These are phyloP conservation scores for Trametes gibbosa DNA, from an alignment of 768 basidiomycete genomes.

Conservation along the genomic window DNA sequence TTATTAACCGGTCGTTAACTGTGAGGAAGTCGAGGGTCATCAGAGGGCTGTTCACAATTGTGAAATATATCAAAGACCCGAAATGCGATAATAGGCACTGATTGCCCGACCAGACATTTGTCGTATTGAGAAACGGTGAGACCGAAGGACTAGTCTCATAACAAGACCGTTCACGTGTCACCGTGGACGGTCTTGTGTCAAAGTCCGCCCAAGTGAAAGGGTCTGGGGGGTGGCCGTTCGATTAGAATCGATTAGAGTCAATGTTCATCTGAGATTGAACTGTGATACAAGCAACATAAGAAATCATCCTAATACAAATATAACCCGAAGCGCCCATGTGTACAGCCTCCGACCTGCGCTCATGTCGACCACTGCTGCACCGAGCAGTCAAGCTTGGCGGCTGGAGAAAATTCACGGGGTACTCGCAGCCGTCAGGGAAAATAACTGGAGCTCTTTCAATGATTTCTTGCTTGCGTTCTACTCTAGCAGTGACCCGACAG, in stretches of 20 bases:
- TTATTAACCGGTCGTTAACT: too few species aligned
- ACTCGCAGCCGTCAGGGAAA: background rate
- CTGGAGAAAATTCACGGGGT: background rate
- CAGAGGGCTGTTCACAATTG: too few species aligned
- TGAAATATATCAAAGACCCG: too few species aligned
- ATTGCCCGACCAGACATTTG: too few species aligned
- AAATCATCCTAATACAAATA: too few species aligned
- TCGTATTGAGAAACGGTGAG: too few species aligned
- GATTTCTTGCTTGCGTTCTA: background rate
- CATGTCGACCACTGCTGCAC: background rate
- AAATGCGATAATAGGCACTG: too few species aligned
- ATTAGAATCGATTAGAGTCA: background rate
- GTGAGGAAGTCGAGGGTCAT: too few species aligned
- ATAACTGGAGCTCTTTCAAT: background rate
- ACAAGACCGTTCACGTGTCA: background rate
- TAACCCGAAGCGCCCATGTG: too few species aligned
- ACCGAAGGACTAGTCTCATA: too few species aligned
- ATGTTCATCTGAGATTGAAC: background rate
- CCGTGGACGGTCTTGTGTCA: background rate
- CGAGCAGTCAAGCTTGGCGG: background rate
- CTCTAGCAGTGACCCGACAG: background rate
- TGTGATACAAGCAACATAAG: too few species aligned
- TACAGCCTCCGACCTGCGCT: too few species aligned
- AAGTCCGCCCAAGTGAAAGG: background rate
- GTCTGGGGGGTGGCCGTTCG: background rate